These are phyloP conservation scores for Galerina marginata DNA, from an alignment of 768 basidiomycete genomes.

Conservation along the genomic window DNA sequence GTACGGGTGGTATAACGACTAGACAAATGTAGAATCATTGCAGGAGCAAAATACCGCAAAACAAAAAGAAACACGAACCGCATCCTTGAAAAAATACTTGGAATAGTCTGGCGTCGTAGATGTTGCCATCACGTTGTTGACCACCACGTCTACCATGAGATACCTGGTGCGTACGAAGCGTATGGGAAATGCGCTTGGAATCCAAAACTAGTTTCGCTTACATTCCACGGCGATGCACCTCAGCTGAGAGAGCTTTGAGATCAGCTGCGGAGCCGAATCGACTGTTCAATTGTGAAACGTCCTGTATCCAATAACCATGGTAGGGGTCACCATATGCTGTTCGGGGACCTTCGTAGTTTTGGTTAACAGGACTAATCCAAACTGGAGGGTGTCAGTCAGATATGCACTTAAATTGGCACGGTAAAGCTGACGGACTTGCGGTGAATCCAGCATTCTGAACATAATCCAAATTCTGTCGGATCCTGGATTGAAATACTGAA, in stretches of 20 bases:
- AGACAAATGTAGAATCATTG: constrained; percentile 8
- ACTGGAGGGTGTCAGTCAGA: constrained; percentile 42
- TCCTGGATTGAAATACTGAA: constrained; percentile 34
- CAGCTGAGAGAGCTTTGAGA: constrained; percentile 66
- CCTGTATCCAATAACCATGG: constrained; percentile 85
- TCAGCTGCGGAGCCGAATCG: constrained; percentile 78
- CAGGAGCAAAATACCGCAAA: neutral
- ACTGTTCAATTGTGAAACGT: constrained; percentile 68
- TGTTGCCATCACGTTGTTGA: constrained; percentile 85
- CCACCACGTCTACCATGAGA: constrained; percentile 85
- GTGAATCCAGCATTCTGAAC: constrained; percentile 85
- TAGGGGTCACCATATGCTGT: constrained; percentile 83
- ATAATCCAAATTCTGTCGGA: constrained; percentile 82
- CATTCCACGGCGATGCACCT: constrained; percentile 78
- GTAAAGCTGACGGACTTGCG: constrained; percentile 50
- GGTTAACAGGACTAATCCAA: constrained; percentile 84
- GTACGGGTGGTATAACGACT: constrained; percentile 80
- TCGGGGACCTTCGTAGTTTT: constrained; percentile 75
- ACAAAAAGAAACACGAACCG: constrained; percentile 40
- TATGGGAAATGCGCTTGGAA: constrained; percentile 3
- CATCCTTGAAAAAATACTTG: constrained; percentile 68
- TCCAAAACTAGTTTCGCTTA: constrained; percentile 30
- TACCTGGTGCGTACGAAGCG: constrained; percentile 44
- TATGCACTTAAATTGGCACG: neutral
- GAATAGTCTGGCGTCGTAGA: constrained; percentile 68